Evolutionary conservation across 495 filamentous ascomycete species (phyloP).

Genomic region (Daldinia childiae): DNA sequence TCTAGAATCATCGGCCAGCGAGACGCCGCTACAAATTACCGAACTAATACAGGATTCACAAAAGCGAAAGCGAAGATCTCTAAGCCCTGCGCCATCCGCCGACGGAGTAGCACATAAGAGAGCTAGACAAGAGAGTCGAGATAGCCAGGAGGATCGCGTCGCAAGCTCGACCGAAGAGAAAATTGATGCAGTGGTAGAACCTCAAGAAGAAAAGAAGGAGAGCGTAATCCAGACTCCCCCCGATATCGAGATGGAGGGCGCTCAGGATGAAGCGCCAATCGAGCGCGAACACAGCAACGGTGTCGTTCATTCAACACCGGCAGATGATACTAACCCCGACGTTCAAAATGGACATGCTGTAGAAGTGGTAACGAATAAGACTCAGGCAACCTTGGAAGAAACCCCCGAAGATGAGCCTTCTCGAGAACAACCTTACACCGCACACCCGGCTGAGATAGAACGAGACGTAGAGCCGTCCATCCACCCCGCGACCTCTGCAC

Average conservation of each 20-base stretch:
- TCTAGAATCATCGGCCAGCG: slow-evolving; percentile 19
- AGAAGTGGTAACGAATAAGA: slow-evolving; percentile 45
- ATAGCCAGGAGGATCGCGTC: slow-evolving; percentile 22
- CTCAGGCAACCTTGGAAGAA: slow-evolving; percentile 23
- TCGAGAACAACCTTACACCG: slow-evolving; percentile 50
- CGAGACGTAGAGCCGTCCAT: slow-evolving; percentile 69
- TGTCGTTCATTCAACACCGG: slow-evolving; percentile 8
- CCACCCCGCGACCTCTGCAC: slow-evolving; percentile 82
- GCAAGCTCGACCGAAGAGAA: slow-evolving; percentile 1
- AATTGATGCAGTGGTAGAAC: slow-evolving; percentile 5
- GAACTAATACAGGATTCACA: slow-evolving; percentile 66
- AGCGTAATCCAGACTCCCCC: slow-evolving; percentile 7
- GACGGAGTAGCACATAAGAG: slow-evolving; percentile 57
- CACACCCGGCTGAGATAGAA: slow-evolving; percentile 41
- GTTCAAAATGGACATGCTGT: slow-evolving; percentile 27
- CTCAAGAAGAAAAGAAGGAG: slow-evolving; percentile 9
- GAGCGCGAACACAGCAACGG: slow-evolving; percentile 9
- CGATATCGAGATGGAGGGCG: slow-evolving; percentile 28
- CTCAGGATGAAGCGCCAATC: slow-evolving; percentile 4
- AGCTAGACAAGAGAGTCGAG: slow-evolving; percentile 45
- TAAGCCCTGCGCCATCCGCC: slow-evolving; percentile 69
- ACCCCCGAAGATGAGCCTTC: slow-evolving; percentile 17
- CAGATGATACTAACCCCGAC: slow-evolving; percentile 20
- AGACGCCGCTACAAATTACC: slow-evolving; percentile 35
- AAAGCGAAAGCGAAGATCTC: slow-evolving; percentile 79